Evolutionary conservation across 371 early-diverging fungal genomes (phyloP).

Genomic region (Mucor lusitanicus): DNA sequence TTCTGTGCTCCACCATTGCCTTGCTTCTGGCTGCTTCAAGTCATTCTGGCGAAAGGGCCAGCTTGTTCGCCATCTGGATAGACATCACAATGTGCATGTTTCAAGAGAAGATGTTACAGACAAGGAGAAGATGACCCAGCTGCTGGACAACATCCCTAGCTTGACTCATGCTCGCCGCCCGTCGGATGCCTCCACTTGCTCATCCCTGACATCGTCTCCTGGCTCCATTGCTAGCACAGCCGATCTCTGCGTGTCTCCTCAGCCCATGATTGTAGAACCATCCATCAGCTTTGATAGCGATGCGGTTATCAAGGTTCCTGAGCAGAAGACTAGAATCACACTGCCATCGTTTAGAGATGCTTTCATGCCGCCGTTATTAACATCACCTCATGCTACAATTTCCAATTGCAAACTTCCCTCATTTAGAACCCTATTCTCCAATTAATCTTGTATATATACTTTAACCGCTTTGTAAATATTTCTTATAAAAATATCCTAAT

Average conservation of each 20-base stretch:
- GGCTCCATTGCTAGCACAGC: not conserved
- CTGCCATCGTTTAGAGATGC: slow-evolving; percentile 10
- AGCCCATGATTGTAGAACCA: not conserved
- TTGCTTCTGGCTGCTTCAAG: slow-evolving; percentile 42
- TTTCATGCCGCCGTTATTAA: not conserved
- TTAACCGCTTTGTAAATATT: not conserved
- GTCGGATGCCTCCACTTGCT: slow-evolving; percentile 1
- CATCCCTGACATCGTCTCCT: not conserved
- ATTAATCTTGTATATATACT: slow-evolving; percentile 3
- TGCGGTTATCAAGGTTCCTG: not conserved
- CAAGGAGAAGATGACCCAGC: slow-evolving; percentile 5
- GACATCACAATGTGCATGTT: slow-evolving; percentile 16
- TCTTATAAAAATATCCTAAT: not conserved
- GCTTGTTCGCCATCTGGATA: slow-evolving; percentile 45
- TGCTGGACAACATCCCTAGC: not conserved
- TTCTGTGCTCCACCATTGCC: slow-evolving; percentile 43
- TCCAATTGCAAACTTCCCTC: not conserved
- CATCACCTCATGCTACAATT: not conserved
- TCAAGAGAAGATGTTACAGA: slow-evolving; percentile 14
- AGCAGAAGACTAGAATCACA: not conserved
- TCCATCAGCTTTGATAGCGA: not conserved
- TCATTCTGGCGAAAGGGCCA: slow-evolving; percentile 52
- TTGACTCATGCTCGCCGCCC: not conserved
- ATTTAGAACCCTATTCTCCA: slow-evolving; percentile 8
- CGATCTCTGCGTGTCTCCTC: not conserved